Conservation (phyloP, 2,329 filamentous ascomycete genomes). For the Falciphora oryzae region DNA sequence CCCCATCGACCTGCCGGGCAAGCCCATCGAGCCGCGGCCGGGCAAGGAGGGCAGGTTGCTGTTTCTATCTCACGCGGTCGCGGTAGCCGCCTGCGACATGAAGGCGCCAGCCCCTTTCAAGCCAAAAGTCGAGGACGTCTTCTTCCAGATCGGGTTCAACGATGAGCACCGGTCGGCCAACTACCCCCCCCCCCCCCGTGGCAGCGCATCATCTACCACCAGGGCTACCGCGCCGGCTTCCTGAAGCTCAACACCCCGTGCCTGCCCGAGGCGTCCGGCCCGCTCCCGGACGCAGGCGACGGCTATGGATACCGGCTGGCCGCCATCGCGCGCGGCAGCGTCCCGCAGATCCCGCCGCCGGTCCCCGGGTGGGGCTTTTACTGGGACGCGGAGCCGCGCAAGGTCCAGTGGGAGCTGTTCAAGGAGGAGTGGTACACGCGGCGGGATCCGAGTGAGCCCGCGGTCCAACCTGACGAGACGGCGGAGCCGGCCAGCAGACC, state of each 20-base stretch:
- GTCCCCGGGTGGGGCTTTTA: neutral
- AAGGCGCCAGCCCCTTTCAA: neutral
- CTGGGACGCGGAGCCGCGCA: neutral
- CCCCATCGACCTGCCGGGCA: neutral
- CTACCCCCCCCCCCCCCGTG: neutral
- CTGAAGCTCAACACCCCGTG: neutral
- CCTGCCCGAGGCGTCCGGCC: neutral
- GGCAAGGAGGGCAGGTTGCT: neutral
- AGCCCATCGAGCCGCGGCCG: neutral
- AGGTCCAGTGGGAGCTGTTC: neutral
- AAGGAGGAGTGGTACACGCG: neutral
- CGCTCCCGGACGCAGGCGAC: no score
- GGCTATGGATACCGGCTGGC: neutral
- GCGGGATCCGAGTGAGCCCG: neutral
- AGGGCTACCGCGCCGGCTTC: neutral
- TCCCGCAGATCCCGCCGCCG: neutral
- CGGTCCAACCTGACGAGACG: neutral
- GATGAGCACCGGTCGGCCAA: neutral
- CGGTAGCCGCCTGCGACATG: neutral
- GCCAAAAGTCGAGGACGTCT: neutral
- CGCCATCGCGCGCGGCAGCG: neutral
- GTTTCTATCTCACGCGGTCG: neutral
- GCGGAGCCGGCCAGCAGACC: no score
- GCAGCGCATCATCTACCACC: neutral
- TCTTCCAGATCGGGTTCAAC: neutral